Evolutionary conservation across 306 rosid species (phyloP), one percentile per base, ranked within the genome.

Genomic region (Cucurbita pepo): DNA sequence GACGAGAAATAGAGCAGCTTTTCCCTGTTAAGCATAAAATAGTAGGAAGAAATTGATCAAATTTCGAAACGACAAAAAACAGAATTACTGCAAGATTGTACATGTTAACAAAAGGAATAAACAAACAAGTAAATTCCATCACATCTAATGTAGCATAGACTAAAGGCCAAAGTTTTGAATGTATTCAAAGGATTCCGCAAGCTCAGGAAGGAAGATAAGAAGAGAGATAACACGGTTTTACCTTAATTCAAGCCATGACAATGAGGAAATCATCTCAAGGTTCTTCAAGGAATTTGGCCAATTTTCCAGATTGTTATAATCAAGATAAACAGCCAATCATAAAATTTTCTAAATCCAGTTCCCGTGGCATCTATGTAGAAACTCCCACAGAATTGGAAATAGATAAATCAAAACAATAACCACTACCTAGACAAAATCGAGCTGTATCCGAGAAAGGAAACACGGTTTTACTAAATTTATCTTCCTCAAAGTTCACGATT

Each of bases 391-490:
- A 77, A 86, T 75, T 30, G 71, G 51, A 84, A 16, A 15, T 1
- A 74, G 81, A 84, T 85, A 77, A 36, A 14, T 55, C 69, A n/a
- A 67, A 58, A 13, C n/a, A 52, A 52, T 40, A 69, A 55, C 71
- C 52, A 45, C 60, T 57, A 38, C 19, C 75, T 13, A 36, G 19
- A 65, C 36, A 40, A 74, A 71, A 47, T 43, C 63, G 53, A 80
- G 55, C 62, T 75, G 69, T 77, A 69, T 56, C 84, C 72, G 15
- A 60, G 54, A 59, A 70, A 74, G 60, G 54, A 73, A 67, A 75
- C 80, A 48, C 69, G 77, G 19, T 22, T 79, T 82, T 67, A 16
- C 82, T 79, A 78, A 82, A 77, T 73, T 51, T 75, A 80, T 76
- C 59, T 48, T 18, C 15, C 69, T 57, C 74, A 22, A 78, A 66